Conservation (phyloP, 441 rosid species). For the Gossypium lobatum region DNA sequence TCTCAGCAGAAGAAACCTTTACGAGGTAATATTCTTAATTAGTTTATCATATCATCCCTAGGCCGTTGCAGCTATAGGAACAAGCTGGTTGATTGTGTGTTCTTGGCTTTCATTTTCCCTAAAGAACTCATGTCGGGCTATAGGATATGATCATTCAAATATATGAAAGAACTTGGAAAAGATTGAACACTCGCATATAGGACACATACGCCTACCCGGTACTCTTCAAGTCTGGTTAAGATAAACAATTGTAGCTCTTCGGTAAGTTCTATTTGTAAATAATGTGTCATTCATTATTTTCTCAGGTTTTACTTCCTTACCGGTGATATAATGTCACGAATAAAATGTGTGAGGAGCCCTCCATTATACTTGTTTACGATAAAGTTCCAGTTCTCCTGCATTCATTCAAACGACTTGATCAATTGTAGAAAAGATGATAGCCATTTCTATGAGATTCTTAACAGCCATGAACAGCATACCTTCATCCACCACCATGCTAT, state of each 20-base stretch:
- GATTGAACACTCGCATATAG: neutral
- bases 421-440: neutral
- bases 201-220: neutral
- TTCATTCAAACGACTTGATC: neutral
- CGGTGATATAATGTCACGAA: slow-evolving; percentile 68
- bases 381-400: slow-evolving; percentile 74
- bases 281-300: neutral
- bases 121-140: neutral
- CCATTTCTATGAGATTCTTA: neutral
- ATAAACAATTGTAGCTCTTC: neutral
- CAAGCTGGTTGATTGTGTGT: neutral
- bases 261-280: neutral
- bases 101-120: neutral
- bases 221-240: neutral
- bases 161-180: neutral
- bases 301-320: slow-evolving; percentile 23
- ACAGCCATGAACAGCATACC: slow-evolving; percentile 25
- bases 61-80: neutral
- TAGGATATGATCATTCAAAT: neutral
- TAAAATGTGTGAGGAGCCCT: slow-evolving; percentile 66
- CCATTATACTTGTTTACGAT: slow-evolving; percentile 61
- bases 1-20: neutral
- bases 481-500: slow-evolving; percentile 65
- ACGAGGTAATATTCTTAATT: neutral
- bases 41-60: neutral